phyloP scores from a whole-genome alignment of 208 protist species.

The Crithidia brevicula region DNA sequence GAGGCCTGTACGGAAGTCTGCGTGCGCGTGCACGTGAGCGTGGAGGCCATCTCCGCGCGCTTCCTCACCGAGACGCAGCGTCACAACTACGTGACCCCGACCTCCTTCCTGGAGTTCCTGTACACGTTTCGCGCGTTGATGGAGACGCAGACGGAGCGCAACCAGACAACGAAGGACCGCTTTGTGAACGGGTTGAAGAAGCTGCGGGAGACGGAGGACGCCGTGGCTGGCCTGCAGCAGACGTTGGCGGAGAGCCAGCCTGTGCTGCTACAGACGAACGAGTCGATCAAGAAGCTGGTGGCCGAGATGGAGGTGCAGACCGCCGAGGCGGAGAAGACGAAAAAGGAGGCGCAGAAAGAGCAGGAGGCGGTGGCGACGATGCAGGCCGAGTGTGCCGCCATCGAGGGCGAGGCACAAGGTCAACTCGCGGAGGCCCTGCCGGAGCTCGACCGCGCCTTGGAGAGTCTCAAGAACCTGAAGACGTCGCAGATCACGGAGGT shows the following conservation, averaged over 20 bases:
- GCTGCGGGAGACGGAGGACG: conserved; percentile 93
- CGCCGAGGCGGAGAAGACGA: conserved; percentile 92
- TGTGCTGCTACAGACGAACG: conserved; percentile 93
- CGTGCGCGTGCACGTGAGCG: conserved; percentile 94
- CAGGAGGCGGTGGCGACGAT: conserved; percentile 92
- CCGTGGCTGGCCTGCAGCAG: conserved; percentile 94
- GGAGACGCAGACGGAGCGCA: conserved; percentile 76
- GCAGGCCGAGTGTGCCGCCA: conserved; percentile 93
- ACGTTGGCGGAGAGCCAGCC: conserved; percentile 96
- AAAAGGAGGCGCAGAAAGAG: conserved; percentile 91
- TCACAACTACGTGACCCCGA: conserved; percentile 99
- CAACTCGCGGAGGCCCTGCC: conserved; percentile 97
- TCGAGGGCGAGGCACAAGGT: conserved; percentile 95
- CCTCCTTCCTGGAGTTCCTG: conserved; percentile 98
- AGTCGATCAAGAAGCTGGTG: conserved; percentile 95
- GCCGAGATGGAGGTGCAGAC: conserved; percentile 94
- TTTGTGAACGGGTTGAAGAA: conserved; percentile 96
- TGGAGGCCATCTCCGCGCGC: conserved; percentile 85
- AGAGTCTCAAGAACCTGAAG: conserved; percentile 96
- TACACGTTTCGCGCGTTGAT: conserved; percentile 91
- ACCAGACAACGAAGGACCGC: conserved; percentile 81
- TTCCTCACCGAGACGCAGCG: conserved; percentile 94
- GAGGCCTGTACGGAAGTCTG: conserved; percentile 91
- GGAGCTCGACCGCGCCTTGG: conserved; percentile 95
- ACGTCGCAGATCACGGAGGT: conserved; percentile 97